A percentile compares a stretch with the other conserved stretches of the same genome.
Evolutionary conservation across 805 yeast genomes (phyloP).

Genomic region (Suhomyces kilbournensis): DNA sequence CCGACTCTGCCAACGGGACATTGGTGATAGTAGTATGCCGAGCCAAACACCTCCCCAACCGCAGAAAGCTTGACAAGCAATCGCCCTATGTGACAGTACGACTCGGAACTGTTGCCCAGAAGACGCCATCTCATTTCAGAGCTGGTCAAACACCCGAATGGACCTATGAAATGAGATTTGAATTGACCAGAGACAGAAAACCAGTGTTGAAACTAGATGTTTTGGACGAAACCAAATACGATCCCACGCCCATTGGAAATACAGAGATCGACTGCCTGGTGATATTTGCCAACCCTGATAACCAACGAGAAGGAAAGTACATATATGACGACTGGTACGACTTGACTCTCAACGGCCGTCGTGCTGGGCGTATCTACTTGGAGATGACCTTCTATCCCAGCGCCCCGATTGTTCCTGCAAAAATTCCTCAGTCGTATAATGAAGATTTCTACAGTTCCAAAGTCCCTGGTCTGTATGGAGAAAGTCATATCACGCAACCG

Average conservation of each 20-base stretch:
- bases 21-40: conserved; percentile 74
- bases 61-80: conserved; percentile 86
- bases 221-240: conserved; percentile 78
- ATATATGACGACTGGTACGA: conserved; percentile 88
- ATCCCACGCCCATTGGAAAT: conserved; percentile 86
- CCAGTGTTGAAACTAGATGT: conserved; percentile 69
- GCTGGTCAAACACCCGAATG: conserved; percentile 96
- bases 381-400: conserved; percentile 89
- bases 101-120: conserved; percentile 75
- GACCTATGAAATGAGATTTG: conserved; percentile 72
- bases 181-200: conserved; percentile 58
- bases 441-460: neutral
- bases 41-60: conserved; percentile 83
- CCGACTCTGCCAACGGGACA: conserved; percentile 47
- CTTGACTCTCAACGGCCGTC: conserved; percentile 59
- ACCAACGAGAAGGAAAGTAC: conserved; percentile 51
- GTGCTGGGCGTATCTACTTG: conserved; percentile 84
- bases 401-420: conserved; percentile 44
- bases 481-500: neutral
- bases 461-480: neutral
- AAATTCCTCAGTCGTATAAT: conserved; percentile 12
- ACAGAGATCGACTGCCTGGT: conserved; percentile 73
- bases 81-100: conserved; percentile 85
- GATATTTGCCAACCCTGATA: conserved; percentile 55
- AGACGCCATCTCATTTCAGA: conserved; percentile 71